Evolutionary conservation across 2,329 filamentous ascomycete genomes (phyloP).

Genomic region (Scedosporium aurantiacum): DNA sequence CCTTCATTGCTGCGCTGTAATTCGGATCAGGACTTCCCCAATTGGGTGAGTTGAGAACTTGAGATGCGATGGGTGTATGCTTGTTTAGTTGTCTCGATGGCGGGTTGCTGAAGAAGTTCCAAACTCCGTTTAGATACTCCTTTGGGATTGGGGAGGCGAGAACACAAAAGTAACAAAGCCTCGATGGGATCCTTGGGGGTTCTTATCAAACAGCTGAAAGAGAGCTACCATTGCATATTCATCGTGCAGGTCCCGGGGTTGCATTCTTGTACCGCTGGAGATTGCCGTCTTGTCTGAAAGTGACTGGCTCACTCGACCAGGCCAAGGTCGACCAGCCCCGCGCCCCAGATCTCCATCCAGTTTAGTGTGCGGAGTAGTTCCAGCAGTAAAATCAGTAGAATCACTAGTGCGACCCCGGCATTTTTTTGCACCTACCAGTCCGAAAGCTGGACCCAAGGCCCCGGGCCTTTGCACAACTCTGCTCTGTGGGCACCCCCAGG

Average conservation of each 20-base stretch:
- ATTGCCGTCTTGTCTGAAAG: neutral
- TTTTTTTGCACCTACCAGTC: neutral
- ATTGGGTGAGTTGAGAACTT: no score
- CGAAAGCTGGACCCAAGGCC: neutral
- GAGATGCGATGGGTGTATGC: no score
- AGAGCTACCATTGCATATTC: neutral
- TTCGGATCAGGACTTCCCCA: neutral
- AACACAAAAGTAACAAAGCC: no score
- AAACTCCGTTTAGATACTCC: neutral
- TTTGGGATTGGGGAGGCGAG: no score
- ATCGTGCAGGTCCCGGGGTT: neutral
- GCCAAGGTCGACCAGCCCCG: neutral
- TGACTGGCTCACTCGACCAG: neutral
- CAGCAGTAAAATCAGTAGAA: neutral
- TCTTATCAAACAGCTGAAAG: neutral
- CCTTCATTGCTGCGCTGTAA: slow-evolving; percentile 13
- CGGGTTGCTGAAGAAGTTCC: neutral
- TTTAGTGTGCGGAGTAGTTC: slow-evolving; percentile 6
- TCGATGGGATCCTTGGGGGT: neutral
- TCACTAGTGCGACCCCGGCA: neutral
- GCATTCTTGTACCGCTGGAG: neutral
- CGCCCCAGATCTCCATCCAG: neutral
- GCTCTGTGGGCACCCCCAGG: neutral
- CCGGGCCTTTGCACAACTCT: neutral
- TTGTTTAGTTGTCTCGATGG: neutral